Evolutionary conservation across 2,329 filamentous ascomycete genomes (phyloP).

Genomic region (Arthrobotrys entomopaga): DNA sequence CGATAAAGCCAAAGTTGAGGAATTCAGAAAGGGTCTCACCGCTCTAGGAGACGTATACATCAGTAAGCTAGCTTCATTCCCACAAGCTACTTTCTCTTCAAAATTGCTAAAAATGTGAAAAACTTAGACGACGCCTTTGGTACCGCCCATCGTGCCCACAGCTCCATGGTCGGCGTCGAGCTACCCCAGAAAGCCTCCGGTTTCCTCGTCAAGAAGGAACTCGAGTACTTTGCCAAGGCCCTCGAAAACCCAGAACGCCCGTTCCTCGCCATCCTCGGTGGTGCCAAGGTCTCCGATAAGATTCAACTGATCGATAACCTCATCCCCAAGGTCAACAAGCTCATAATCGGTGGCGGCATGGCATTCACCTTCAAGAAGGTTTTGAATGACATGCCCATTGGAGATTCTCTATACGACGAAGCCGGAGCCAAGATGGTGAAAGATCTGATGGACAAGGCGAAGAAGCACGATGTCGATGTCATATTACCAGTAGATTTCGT

Average conservation of each 20-base stretch:
- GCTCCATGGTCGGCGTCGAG: conserved; percentile 97
- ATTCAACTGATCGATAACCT: conserved; percentile 99
- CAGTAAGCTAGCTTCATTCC: conserved; percentile 71
- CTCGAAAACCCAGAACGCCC: conserved; percentile 92
- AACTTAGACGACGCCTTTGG: conserved; percentile 90
- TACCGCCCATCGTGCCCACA: conserved; percentile 97
- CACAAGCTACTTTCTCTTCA: not conserved
- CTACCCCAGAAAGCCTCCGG: conserved; percentile 96
- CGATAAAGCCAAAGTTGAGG: conserved; percentile 88
- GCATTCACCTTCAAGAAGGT: conserved; percentile 99
- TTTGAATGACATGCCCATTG: conserved; percentile 88
- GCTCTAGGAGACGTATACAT: conserved; percentile 94
- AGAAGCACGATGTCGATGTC: conserved; percentile 94
- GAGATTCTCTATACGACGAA: conserved; percentile 91
- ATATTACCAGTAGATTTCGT: conserved; percentile 95
- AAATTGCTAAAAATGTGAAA: not conserved
- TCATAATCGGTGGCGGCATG: conserved; percentile 98
- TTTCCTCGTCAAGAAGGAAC: conserved; percentile 99
- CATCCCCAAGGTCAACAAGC: conserved; percentile 94
- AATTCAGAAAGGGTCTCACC: conserved; percentile 95
- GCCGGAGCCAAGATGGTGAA: conserved; percentile 90
- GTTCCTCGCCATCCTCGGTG: conserved; percentile 98
- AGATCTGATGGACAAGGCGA: conserved; percentile 90
- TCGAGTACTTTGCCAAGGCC: conserved; percentile 98
- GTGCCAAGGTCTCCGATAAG: conserved; percentile 99